phyloP scores from a whole-genome alignment of 148 eudicot genomes.

The Heliamphora exappendiculata region DNA sequence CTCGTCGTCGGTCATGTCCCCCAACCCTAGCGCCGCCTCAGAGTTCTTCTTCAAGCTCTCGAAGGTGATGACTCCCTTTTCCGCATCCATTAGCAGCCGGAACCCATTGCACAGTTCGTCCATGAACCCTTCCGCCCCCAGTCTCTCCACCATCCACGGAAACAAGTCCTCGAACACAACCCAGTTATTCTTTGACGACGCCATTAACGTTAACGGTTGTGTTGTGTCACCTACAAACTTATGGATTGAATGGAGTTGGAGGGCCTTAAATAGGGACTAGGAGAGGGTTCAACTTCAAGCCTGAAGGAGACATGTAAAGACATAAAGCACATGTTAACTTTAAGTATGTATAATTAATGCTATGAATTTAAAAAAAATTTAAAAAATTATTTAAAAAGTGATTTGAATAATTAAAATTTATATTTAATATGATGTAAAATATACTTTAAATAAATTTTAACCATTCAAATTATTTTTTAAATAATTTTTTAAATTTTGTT shows the following conservation, averaged over 20 bases:
- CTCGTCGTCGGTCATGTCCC: constrained; percentile 39
- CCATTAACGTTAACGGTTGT: constrained; percentile 1
- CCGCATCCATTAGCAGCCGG: constrained; percentile 35
- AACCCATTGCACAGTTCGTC: constrained; percentile 58
- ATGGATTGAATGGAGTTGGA: no score
- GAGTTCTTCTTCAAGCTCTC: constrained; percentile 52
- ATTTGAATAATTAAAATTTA: no score
- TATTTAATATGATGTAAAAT: no score
- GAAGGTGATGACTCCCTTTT: constrained; percentile 47
- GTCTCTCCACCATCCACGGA: constrained; percentile 46
- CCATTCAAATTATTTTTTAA: no score
- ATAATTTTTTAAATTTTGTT: no score
- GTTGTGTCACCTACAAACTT: background rate
- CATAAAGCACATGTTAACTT: no score
- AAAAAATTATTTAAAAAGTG: no score
- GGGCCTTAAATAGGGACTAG: background rate
- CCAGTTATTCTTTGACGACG: background rate
- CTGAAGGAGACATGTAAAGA: no score
- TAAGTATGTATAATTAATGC: no score
- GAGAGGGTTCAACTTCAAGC: no score
- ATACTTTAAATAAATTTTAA: no score
- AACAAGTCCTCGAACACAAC: constrained; percentile 26
- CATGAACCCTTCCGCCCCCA: constrained; percentile 56
- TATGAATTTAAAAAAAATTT: no score
- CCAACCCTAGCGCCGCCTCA: constrained; percentile 31